Conservation (phyloP, 805 yeast species). For the Saccharomycopsis lassenensis region DNA sequence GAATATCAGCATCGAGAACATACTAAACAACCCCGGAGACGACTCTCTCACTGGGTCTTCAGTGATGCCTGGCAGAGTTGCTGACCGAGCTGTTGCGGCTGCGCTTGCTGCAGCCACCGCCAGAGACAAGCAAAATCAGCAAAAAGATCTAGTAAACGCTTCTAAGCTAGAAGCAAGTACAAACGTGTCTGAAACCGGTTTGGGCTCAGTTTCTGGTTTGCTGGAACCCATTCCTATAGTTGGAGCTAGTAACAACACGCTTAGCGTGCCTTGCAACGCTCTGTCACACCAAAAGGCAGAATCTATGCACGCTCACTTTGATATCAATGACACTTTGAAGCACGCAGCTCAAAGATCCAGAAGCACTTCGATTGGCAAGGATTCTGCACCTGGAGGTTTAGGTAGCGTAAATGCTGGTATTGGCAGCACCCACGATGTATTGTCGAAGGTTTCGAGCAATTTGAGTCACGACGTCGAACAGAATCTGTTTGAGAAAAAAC, state of each 20-base stretch:
- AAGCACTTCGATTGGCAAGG: conserved; percentile 25
- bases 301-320: conserved; percentile 72
- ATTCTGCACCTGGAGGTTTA: conserved; percentile 3
- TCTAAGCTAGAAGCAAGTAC: too few relatives aligned
- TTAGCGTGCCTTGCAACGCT: too few relatives aligned
- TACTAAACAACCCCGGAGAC: conserved; percentile 33
- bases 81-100: conserved; percentile 29
- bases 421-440: not conserved
- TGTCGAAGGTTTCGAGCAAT: too few relatives aligned
- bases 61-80: conserved; percentile 27
- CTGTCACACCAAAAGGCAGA: conserved; percentile 44
- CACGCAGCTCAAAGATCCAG: conserved; percentile 30
- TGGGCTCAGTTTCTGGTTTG: too few relatives aligned
- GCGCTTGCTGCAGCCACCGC: conserved; percentile 32
- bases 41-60: conserved; percentile 25
- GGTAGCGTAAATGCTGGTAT: not conserved
- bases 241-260: too few relatives aligned
- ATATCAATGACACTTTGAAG: conserved; percentile 55
- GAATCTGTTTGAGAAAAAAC: conserved; percentile 53
- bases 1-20: conserved; percentile 1
- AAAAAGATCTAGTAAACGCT: conserved; percentile 3
- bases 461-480: too few relatives aligned
- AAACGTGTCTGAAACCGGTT: too few relatives aligned
- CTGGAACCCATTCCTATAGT: too few relatives aligned
- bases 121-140: conserved; percentile 19